Base-by-base conservation (phyloP, 176 grass and related monocot genomes). In the Thalia dealbata region DNA sequence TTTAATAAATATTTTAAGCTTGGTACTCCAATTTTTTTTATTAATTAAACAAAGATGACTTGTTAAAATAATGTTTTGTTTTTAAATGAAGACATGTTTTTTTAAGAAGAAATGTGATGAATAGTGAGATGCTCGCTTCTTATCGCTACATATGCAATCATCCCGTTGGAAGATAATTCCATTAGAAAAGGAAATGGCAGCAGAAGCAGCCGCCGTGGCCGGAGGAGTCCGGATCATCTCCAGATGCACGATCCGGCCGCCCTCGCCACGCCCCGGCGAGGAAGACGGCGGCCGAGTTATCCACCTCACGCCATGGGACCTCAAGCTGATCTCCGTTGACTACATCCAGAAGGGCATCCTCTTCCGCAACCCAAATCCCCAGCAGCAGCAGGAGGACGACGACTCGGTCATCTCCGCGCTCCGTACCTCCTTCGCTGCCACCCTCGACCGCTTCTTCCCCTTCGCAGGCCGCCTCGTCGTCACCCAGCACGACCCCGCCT, bases 361-460 rank as follows among this genome's bases (percentile, higher is more conserved):
- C 50, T n/a, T 42, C 45, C n/a, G 50, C 45, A 24, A 42, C 41
- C 42, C 12, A 26, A 14, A 2, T 18, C 61, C 11, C 50, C 7
- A 16, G 7, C 50, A 11, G 10, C 50, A 11, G 18, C 0, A 11
- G 50, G 1, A 0, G 50, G 50, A 22, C 61, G 61, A 25, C 76
- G 73, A 22, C 42, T 4, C 19, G 14, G 16, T 45, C 68, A 28
- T 64, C 1, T 64, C 61, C 25, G 6, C 13, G 10, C 61, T 89
- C 10, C 63, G 35, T 0, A 46, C 66, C 0, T 85, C 83, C 65
- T 81, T 89, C 0, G 63, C 80, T 4, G 58, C 25, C 32, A 30
- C 52, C 0, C 73, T 89, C 16, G 73, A 11, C 15, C 52, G 42
- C 10, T 85, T 82, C 68, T 89, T 79, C 67, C 76, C 73, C 21